phyloP scores from a whole-genome alignment of 129 eudicot genomes.

The Saussurea involucrata region DNA sequence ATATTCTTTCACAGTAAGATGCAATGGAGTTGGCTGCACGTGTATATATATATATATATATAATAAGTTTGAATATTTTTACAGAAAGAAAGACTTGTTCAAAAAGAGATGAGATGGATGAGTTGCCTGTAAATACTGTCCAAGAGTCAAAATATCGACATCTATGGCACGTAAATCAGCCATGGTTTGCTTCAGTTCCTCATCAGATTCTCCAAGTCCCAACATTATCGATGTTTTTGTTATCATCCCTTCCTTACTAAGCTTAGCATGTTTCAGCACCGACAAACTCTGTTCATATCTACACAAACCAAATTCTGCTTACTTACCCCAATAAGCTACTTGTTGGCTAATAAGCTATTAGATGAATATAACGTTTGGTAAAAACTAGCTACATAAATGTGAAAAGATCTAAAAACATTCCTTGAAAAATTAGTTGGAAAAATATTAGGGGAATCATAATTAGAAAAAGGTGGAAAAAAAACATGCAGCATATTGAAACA shows the following conservation, averaged over 20 bases:
- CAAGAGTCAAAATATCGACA: conserved; percentile 91
- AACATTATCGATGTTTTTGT: conserved; percentile 93
- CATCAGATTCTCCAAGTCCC: conserved; percentile 98
- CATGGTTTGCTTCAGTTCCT: conserved; percentile 90
- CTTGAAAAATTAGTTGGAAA: too few relatives aligned
- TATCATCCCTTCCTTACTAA: conserved; percentile 79
- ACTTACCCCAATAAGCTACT: not conserved
- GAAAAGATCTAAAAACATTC: too few relatives aligned
- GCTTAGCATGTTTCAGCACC: conserved; percentile 83
- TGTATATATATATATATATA: not conserved
- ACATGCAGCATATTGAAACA: too few relatives aligned
- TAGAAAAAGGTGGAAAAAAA: too few relatives aligned
- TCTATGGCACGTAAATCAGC: conserved; percentile 86
- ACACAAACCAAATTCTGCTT: conserved; percentile 16
- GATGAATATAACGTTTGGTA: too few relatives aligned
- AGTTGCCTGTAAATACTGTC: conserved; percentile 90
- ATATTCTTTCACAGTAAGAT: conserved; percentile 88
- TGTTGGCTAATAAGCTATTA: not conserved
- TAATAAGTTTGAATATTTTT: not conserved
- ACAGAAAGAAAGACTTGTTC: not conserved
- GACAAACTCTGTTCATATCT: conserved; percentile 94
- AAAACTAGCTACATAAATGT: too few relatives aligned
- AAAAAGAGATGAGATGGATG: not conserved
- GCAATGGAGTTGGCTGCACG: conserved; percentile 87
- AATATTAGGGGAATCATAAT: too few relatives aligned